Percentiles rank a stretch among this genome's conserved stretches.
Evolutionary conservation across 306 rosid species (phyloP).

Genomic region (Malus fusca): DNA sequence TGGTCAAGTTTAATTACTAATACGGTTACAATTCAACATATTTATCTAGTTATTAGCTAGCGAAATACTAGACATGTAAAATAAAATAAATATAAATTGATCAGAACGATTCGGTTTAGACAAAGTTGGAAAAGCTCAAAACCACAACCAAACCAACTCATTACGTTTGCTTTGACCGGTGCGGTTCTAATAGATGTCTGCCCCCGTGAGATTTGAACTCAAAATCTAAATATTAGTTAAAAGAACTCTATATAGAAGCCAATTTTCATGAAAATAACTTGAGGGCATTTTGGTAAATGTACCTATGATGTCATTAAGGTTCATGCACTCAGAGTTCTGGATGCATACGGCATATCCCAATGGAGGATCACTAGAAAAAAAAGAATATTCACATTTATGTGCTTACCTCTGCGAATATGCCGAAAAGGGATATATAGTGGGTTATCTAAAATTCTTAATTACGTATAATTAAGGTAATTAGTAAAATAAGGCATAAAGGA

Average conservation of each 20-base stretch:
- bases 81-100: too few relatives aligned
- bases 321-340: neutral
- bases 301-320: neutral
- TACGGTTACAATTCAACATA: too few relatives aligned
- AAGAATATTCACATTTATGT: conserved; percentile 68
- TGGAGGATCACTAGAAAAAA: conserved; percentile 23
- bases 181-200: too few relatives aligned
- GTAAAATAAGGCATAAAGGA: neutral
- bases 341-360: conserved; percentile 34
- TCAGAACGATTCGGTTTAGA: too few relatives aligned
- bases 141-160: too few relatives aligned
- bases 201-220: neutral
- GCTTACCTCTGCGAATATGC: conserved; percentile 59
- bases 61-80: too few relatives aligned
- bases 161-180: too few relatives aligned
- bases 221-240: too few relatives aligned
- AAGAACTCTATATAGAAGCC: neutral
- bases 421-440: conserved; percentile 17
- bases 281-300: conserved; percentile 22
- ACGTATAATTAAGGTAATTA: neutral
- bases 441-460: neutral
- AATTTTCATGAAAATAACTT: neutral
- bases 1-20: too few relatives aligned
- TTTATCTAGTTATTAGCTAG: too few relatives aligned
- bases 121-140: too few relatives aligned